phyloP scores from a whole-genome alignment of 371 early-diverging fungal genomes.

The Syncephalastrum contaminatum region DNA sequence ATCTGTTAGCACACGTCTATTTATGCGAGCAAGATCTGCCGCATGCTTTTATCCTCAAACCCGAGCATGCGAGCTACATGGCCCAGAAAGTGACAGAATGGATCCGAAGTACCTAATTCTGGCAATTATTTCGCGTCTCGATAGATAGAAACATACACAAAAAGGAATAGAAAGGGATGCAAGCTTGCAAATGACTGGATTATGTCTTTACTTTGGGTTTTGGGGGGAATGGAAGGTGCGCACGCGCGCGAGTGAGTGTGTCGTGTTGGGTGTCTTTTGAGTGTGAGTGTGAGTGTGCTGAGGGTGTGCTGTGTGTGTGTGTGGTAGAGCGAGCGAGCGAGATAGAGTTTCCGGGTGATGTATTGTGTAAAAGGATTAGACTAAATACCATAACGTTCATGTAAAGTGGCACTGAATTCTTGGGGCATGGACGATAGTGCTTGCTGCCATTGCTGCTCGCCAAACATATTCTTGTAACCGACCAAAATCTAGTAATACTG shows the following conservation, averaged over 20 bases:
- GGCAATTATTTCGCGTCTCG: too few species aligned
- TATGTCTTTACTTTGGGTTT: too few species aligned
- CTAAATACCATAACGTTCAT: slow-evolving; percentile 63
- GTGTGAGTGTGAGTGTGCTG: too few species aligned
- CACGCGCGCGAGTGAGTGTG: too few species aligned
- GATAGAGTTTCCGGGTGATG: too few species aligned
- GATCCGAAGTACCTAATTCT: not conserved
- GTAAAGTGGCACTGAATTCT: slow-evolving; percentile 49
- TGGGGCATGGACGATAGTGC: slow-evolving; percentile 55
- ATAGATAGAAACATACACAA: too few species aligned
- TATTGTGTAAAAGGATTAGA: slow-evolving; percentile 6
- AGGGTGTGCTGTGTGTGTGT: not conserved
- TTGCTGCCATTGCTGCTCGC: slow-evolving; percentile 61
- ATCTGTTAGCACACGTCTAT: slow-evolving; percentile 35
- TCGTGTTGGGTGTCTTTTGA: too few species aligned
- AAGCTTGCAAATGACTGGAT: too few species aligned
- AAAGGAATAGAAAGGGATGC: too few species aligned
- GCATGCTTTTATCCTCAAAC: slow-evolving; percentile 72
- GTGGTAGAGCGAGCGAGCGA: not conserved
- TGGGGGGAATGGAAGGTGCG: too few species aligned
- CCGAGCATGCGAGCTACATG: slow-evolving; percentile 33
- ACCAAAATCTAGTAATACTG: slow-evolving; percentile 48
- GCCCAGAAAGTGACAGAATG: slow-evolving; percentile 22
- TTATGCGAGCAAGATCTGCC: slow-evolving; percentile 69
- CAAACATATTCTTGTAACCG: slow-evolving; percentile 73